phyloP scores from a whole-genome alignment of 352 stramenopile genomes.

The Phytophthora sansomeana region DNA sequence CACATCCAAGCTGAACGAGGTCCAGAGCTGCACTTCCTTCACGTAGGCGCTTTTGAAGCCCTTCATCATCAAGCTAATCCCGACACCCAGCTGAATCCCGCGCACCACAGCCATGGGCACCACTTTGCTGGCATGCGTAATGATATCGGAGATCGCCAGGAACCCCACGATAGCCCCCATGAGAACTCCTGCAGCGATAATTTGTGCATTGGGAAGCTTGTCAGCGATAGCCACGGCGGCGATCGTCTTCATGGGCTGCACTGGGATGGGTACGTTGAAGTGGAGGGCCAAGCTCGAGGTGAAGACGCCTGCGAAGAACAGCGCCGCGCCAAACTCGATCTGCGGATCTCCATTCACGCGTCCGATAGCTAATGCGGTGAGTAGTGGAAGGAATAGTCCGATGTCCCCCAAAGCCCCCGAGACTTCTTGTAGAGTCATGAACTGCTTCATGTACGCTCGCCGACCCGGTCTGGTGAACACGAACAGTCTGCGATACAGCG shows the following conservation, averaged over 20 bases:
- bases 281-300: conserved; percentile 86
- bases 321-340: conserved; percentile 89
- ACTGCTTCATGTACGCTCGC: conserved; percentile 66
- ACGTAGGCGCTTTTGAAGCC: conserved; percentile 83
- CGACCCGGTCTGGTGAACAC: conserved; percentile 66
- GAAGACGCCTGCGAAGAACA: conserved; percentile 93
- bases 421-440: conserved; percentile 79
- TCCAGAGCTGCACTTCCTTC: conserved; percentile 39
- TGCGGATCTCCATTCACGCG: conserved; percentile 69
- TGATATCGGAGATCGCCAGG: conserved; percentile 88
- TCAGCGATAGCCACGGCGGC: conserved; percentile 90
- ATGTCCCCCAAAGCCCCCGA: conserved; percentile 94
- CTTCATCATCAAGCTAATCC: conserved; percentile 85
- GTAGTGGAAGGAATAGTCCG: conserved; percentile 93
- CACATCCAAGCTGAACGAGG: conserved; percentile 18
- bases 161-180: conserved; percentile 74
- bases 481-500: conserved; percentile 59
- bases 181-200: conserved; percentile 89
- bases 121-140: conserved; percentile 89
- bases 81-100: conserved; percentile 93
- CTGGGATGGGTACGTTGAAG: conserved; percentile 94
- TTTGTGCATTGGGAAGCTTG: conserved; percentile 75
- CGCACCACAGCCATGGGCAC: conserved; percentile 92
- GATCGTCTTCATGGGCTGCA: conserved; percentile 97
- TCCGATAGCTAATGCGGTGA: conserved; percentile 89